Evolutionary conservation across 164 flowering plant species (phyloP).

Genomic region (Sedum album): DNA sequence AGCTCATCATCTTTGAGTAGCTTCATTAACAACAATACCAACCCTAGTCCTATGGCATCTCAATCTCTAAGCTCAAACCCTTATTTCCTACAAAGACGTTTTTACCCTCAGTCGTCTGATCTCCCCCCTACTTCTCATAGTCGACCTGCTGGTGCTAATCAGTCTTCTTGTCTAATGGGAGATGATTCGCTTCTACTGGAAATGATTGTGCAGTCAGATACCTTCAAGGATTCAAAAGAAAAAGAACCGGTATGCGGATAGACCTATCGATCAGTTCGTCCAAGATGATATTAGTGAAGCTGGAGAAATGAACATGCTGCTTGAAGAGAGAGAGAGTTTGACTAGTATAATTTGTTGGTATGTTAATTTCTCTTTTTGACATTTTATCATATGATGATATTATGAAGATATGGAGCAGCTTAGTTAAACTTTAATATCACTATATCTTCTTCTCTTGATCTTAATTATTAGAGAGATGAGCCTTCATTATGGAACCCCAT

Average conservation of each 20-base stretch:
- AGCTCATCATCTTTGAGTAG: slow-evolving; percentile 2
- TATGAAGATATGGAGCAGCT: neutral
- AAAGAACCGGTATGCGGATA: neutral
- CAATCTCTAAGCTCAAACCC: neutral
- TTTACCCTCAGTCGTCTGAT: slow-evolving; percentile 13
- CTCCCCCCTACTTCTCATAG: neutral
- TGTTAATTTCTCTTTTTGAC: neutral
- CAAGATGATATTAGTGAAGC: neutral
- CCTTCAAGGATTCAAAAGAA: neutral
- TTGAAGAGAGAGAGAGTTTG: neutral
- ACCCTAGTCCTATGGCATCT: neutral
- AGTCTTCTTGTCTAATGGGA: slow-evolving; percentile 22
- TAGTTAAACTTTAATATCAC: neutral
- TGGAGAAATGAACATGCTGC: neutral
- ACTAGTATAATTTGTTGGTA: slow-evolving; percentile 2
- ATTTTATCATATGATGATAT: neutral
- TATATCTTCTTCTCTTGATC: neutral
- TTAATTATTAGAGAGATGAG: slow-evolving; percentile 1
- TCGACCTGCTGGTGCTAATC: neutral
- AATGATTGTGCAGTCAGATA: slow-evolving; percentile 16
- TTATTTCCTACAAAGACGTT: slow-evolving; percentile 21
- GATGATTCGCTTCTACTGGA: slow-evolving; percentile 79
- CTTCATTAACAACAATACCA: slow-evolving; percentile 11
- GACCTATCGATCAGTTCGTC: neutral
- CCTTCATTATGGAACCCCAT: slow-evolving; percentile 3